A percentile compares a stretch with the other conserved stretches of the same genome.
phyloP scores from a whole-genome alignment of 2,329 filamentous ascomycete species.

The Pyricularia sp. region DNA sequence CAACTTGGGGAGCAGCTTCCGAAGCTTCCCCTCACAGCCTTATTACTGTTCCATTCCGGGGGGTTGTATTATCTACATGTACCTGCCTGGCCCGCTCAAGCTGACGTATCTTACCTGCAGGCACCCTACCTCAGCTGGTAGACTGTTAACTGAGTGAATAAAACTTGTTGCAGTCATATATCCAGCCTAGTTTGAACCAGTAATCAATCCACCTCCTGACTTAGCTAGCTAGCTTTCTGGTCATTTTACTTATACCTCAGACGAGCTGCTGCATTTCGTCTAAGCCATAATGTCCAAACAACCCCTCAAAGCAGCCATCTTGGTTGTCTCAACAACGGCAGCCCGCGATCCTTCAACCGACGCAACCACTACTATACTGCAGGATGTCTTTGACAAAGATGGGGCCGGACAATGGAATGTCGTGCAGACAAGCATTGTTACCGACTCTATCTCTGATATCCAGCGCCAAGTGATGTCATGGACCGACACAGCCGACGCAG shows the following conservation, averaged over 20 bases:
- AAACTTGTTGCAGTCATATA: neutral
- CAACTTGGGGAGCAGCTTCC: neutral
- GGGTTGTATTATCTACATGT: neutral
- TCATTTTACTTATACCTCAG: neutral
- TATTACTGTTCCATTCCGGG: neutral
- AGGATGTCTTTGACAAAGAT: conserved; percentile 57
- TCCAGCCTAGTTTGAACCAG: too few species aligned
- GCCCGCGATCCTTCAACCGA: conserved; percentile 71
- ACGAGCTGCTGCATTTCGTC: neutral
- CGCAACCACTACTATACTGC: conserved; percentile 57
- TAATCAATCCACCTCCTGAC: too few species aligned
- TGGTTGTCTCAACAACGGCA: conserved; percentile 88
- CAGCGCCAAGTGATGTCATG: conserved; percentile 63
- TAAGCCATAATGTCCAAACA: conserved; percentile 23
- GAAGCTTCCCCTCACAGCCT: neutral
- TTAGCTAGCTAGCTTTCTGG: too few species aligned
- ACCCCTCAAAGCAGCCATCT: conserved; percentile 61
- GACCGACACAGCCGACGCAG: conserved; percentile 52
- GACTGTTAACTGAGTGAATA: too few species aligned
- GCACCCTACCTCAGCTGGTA: too few species aligned
- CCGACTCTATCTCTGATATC: conserved; percentile 67
- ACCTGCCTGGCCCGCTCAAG: too few species aligned
- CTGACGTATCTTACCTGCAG: too few species aligned
- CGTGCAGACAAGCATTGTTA: conserved; percentile 61
- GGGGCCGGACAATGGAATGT: conserved; percentile 65